Conservation (phyloP, 768 basidiomycete species). For the Suillus brevipes region DNA sequence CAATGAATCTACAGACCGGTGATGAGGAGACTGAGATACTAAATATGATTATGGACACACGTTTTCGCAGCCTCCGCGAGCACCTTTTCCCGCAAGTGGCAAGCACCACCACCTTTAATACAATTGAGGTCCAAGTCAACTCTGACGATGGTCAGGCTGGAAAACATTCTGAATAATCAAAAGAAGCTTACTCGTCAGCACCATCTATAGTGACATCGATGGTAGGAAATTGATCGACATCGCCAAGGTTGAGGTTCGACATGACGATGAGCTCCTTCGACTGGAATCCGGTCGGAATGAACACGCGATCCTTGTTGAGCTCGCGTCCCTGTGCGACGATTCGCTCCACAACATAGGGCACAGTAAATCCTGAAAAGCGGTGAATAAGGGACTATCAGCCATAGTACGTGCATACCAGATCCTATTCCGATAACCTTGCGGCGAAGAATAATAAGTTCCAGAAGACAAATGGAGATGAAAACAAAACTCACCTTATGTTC, state of each 20-base stretch:
- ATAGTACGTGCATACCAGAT: conserved; percentile 50
- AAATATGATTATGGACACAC: conserved; percentile 36
- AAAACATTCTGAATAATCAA: neutral
- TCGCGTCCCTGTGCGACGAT: conserved; percentile 81
- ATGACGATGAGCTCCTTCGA: conserved; percentile 92
- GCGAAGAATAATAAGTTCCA: conserved; percentile 5
- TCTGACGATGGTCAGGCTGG: conserved; percentile 40
- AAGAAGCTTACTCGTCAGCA: conserved; percentile 80
- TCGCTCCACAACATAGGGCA: conserved; percentile 95
- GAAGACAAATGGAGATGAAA: neutral
- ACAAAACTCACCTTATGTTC: conserved; percentile 71
- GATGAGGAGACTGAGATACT: neutral
- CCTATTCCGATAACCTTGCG: conserved; percentile 82
- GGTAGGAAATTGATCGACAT: conserved; percentile 82
- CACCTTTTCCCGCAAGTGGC: conserved; percentile 96
- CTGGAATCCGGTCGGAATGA: conserved; percentile 95
- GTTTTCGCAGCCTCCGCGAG: conserved; percentile 93
- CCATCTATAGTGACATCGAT: conserved; percentile 99
- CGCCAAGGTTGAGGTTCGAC: conserved; percentile 75
- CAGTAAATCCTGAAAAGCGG: conserved; percentile 71
- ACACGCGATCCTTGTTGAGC: conserved; percentile 78
- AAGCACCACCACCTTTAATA: conserved; percentile 97
- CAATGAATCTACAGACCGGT: conserved; percentile 61
- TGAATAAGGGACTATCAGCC: neutral
- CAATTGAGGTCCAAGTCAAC: conserved; percentile 86